A percentile compares a stretch with the other conserved stretches of the same genome.
Conservation (phyloP, 1,284 basidiomycete genomes). For the Rhodotorula sp. region DNA sequence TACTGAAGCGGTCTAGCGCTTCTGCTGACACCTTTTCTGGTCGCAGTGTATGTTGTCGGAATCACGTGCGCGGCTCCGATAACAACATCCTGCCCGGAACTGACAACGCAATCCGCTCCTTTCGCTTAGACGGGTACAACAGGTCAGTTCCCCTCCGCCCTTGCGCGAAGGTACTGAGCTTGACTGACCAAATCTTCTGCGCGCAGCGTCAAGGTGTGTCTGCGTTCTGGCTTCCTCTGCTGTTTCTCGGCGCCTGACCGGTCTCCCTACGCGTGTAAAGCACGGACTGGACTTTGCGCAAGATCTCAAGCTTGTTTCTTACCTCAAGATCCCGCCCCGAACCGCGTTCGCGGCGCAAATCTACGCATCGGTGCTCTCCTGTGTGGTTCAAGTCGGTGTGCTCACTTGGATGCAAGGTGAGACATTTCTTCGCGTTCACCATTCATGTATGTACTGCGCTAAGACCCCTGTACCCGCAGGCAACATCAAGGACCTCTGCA, state of each 20-base stretch:
- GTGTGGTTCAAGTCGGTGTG: constrained; percentile 79
- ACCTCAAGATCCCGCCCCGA: constrained; percentile 93
- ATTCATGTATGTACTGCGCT: no score
- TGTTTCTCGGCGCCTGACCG: no score
- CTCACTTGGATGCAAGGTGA: constrained; percentile 77
- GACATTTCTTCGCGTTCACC: constrained; percentile 63
- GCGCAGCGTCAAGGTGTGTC: no score
- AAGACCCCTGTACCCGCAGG: constrained; percentile 58
- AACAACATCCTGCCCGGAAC: no score
- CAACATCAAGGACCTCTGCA: constrained; percentile 63
- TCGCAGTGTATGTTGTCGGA: not conserved
- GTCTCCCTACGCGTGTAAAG: not conserved
- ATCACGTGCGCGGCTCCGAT: not conserved
- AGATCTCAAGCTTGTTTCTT: constrained; percentile 92
- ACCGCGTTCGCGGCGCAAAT: constrained; percentile 65
- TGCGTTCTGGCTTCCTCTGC: no score
- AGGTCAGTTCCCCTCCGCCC: not conserved
- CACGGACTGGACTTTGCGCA: constrained; percentile 77
- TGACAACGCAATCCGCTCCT: no score
- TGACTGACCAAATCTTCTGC: not conserved
- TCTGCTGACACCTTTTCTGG: not conserved
- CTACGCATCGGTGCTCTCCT: constrained; percentile 66
- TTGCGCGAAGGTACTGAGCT: not conserved
- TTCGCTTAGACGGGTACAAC: constrained; percentile 47
- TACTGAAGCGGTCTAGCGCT: not conserved